Evolutionary conservation across 345 rosid species (phyloP), one percentile per base, ranked within the genome.

Genomic region (Eucalyptus curtisii): DNA sequence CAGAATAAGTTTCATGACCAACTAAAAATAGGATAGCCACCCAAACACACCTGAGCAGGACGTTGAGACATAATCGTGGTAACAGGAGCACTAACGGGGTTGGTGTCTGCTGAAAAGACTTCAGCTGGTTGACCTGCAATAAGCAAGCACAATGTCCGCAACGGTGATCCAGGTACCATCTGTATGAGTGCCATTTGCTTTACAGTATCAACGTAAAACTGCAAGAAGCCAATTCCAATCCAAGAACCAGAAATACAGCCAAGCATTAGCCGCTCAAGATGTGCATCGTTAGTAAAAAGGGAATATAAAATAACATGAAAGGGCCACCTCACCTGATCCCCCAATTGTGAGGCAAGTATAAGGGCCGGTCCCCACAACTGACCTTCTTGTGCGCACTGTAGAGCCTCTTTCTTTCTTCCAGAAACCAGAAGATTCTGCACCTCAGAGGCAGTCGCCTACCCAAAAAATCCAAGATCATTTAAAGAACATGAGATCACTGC

Each of bases 331-430:
- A 98, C 99, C 99, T 98, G 98, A 86, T 98, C 93, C 47, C 99
- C 99, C 89, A 98, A 96, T 90, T 97, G 99, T 47, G 99, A 95
- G 4, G 99, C 97, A 82, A 98, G 96, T 88, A 98, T 95, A 91
- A 98, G 97, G 48, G 99, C 99, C 80, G 97, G 99, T 91, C 99
- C 99, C 99, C 99, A 98, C 89, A 98, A 91, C 92, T 95, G 97
- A 88, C 99, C 99, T 90, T 93, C 98, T 91, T 97, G 98, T 86
- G 99, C 99, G 92, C 92, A 91, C 68, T 93, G 94, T 64, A 98
- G 80, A 90, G 99, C 99, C 91, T 98, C 99, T 89, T 88, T 91
- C 92, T 95, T 98, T 88, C 94, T 95, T 92, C 99, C 99, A 93
- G 99, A 95, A 90, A 97, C 99, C 90, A 98, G 95, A 89, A 98